Base-by-base conservation (phyloP, 2,329 filamentous ascomycete genomes). In the Fusarium liriodendri region DNA sequence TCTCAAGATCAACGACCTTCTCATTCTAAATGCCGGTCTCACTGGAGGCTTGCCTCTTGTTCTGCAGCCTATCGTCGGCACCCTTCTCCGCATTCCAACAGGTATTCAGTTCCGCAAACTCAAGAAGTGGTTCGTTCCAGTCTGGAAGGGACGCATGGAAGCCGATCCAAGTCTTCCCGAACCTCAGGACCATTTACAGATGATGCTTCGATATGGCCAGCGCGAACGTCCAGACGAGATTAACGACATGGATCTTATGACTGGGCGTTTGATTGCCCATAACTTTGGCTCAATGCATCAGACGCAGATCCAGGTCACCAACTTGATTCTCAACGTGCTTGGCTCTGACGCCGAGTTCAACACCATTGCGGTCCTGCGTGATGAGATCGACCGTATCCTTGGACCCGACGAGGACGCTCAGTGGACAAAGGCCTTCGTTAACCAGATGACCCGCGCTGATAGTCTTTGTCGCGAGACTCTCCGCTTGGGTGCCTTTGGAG, bases 381-480 rank as follows among this genome's bases (percentile, higher is more conserved):
- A 83, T 9, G 85, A 87, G 72, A 76, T 83, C 4, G 69, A 73
- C 2, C 71, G 72, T 8, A 69, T 84, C 6, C 73, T 84, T 2
- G 67, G 71, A n/a, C 66, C 69, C 1, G 75, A 77, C 8, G 71
- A 76, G 18, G 62, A 74, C 10, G 63, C 59, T 4, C 20, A 59
- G 14, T 87, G 85, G 85, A 84, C 82, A 6, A 86, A 85, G 60
- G 68, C 76, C 9, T 77, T 78, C 3, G 77, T 86, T 2, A 75
- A 79, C 37, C 76, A 80, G 14, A 82, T 87, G 81, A 76, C 78
- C 2, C 78, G 76, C 4, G 76, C 82, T 10, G 85, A 87, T 73
- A 87, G 85, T 60, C 80, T 81, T 1, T 76, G 82, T 3, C 81
- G 85, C 14, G 85, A 87, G 74, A 85, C 85, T 3, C 76, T 87